A percentile compares a stretch with the other conserved stretches of the same genome.
Conservation (phyloP, 768 basidiomycete genomes). For the Roridomyces roridus region DNA sequence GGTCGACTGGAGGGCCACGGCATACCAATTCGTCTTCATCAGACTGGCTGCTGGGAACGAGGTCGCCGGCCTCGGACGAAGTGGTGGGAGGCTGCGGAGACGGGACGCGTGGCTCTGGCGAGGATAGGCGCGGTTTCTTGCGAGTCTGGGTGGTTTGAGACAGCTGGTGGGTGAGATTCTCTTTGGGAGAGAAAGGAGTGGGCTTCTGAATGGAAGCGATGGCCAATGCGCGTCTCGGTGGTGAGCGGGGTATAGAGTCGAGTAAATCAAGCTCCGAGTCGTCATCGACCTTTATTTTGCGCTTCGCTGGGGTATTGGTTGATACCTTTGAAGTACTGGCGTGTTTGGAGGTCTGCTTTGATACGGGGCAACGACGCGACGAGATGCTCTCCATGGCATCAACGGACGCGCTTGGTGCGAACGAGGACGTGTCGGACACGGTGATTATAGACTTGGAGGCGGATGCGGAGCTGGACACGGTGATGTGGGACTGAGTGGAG, state of each 20-base stretch:
- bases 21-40: slow-evolving; percentile 63
- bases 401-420: slow-evolving; percentile 8
- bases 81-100: slow-evolving; percentile 20
- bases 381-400: slow-evolving; percentile 30
- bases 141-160: slow-evolving; percentile 25
- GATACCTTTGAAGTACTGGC: slow-evolving; percentile 11
- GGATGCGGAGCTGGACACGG: slow-evolving; percentile 29
- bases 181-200: slow-evolving; percentile 27
- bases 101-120: slow-evolving; percentile 30
- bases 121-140: slow-evolving; percentile 47
- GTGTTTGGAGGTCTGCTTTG: slow-evolving; percentile 13
- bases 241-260: slow-evolving; percentile 34
- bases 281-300: slow-evolving; percentile 43
- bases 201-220: background rate
- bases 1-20: slow-evolving; percentile 33
- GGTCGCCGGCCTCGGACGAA: slow-evolving; percentile 32
- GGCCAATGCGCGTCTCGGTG: slow-evolving; percentile 18
- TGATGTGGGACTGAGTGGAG: slow-evolving; percentile 28
- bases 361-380: slow-evolving; percentile 18
- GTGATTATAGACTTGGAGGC: slow-evolving; percentile 24
- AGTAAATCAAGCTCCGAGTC: slow-evolving; percentile 40
- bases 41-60: slow-evolving; percentile 71
- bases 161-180: slow-evolving; percentile 26
- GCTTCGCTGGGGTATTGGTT: slow-evolving; percentile 32
- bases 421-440: slow-evolving; percentile 27